phyloP scores from a whole-genome alignment of 2,329 filamentous ascomycete genomes.

The Penicillium sp. region DNA sequence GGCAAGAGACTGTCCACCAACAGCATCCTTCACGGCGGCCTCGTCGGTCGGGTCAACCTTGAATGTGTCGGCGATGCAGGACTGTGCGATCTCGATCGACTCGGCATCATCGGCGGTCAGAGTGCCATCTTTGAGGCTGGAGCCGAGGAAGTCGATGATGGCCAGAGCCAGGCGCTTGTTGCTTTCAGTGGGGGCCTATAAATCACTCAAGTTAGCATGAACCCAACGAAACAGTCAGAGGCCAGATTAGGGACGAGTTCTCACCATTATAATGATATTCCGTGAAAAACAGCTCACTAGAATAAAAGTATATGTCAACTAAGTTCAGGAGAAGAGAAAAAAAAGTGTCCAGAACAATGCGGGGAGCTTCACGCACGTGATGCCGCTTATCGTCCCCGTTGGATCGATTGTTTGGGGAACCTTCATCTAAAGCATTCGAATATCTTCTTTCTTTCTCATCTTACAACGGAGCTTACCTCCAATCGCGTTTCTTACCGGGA shows the following conservation, averaged over 20 bases:
- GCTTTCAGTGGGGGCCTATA: slow-evolving; percentile 50
- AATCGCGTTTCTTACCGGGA: slow-evolving; percentile 4
- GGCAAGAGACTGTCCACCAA: slow-evolving; percentile 83
- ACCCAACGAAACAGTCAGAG: background rate
- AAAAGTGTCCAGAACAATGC: slow-evolving; percentile 20
- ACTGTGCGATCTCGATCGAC: slow-evolving; percentile 88
- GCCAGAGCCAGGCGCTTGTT: slow-evolving; percentile 92
- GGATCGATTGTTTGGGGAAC: slow-evolving; percentile 9
- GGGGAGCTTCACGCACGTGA: slow-evolving; percentile 27
- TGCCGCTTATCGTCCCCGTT: slow-evolving; percentile 22
- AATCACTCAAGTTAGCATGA: background rate
- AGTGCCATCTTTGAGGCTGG: slow-evolving; percentile 83
- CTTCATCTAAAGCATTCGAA: slow-evolving; percentile 1
- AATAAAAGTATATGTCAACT: slow-evolving; percentile 4
- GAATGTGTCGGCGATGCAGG: slow-evolving; percentile 94
- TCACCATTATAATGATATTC: slow-evolving; percentile 22
- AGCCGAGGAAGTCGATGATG: slow-evolving; percentile 91
- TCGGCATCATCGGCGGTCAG: slow-evolving; percentile 85
- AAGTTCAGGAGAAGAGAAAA: slow-evolving; percentile 10
- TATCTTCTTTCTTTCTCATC: background rate
- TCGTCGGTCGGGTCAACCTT: slow-evolving; percentile 84
- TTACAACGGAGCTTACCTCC: background rate
- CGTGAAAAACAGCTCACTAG: background rate
- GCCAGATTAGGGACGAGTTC: background rate
- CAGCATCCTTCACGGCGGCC: slow-evolving; percentile 69